Base-by-base conservation (phyloP, 495 filamentous ascomycete species). In the Hypoxylon cercidicola region DNA sequence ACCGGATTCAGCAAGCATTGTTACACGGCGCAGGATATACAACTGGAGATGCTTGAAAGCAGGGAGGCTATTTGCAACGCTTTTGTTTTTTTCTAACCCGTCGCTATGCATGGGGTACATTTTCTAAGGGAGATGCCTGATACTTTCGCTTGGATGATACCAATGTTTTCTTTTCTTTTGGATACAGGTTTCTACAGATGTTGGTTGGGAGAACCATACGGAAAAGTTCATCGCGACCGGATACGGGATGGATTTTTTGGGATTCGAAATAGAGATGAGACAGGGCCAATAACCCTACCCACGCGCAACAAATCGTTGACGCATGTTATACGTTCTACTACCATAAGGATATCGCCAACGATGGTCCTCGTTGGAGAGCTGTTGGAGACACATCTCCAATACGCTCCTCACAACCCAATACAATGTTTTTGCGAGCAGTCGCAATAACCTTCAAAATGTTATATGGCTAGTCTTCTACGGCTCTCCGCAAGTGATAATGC, bases 141-240 rank as follows among this genome's bases (percentile, higher is more conserved):
- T 66, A 70, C 70, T 72, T 67, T 74, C 66, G 70, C 62, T 71
- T 71, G 67, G 70, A 74, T 72, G 72, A 74, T 74, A 74, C 72
- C 72, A 72, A 63, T 54, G 46, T 59, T 68, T 64, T 49, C 60
- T 58, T 58, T 12, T 46, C 25, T 47, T 23, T 55, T 50, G 54
- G 64, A 69, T 65, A 69, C 56, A 53, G 32, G 54, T 28, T 28
- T 21, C 49, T 55, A 54, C 51, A 32, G 53, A 52, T 56, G 41
- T 68, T 60, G 54, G 37, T 18, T 43, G 66, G 30, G 30, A 45
- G 60, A 66, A 58, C 64, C 43, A 68, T 19, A 30, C 58, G 68
- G 61, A 46, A 69, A 66, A 65, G 61, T 56, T 65, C 47, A 61
- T 64, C 51, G 56, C 54, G 47, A 62, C 61, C 66, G 52, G 67